These are phyloP conservation scores for Talaromyces sp. DNA, from an alignment of 2,329 filamentous ascomycete genomes.

Conservation along the genomic window DNA sequence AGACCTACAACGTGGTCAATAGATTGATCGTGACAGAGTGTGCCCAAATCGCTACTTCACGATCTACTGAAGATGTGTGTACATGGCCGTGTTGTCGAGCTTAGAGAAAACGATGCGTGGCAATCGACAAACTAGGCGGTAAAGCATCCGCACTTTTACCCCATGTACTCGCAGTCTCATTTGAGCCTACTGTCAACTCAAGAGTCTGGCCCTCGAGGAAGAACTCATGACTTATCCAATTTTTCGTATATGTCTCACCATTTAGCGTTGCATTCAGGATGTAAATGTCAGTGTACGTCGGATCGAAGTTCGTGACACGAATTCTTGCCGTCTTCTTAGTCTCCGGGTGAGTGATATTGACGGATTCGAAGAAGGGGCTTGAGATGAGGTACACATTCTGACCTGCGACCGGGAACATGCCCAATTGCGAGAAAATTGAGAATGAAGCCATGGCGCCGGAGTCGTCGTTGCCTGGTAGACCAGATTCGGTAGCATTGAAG, in stretches of 20 bases:
- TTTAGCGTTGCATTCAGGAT: conserved; percentile 63
- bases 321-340: conserved; percentile 60
- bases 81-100: neutral
- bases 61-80: neutral
- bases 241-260: conserved; percentile 58
- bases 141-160: conserved; percentile 58
- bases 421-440: conserved; percentile 63
- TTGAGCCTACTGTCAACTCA: conserved; percentile 58
- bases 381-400: conserved; percentile 67
- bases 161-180: conserved; percentile 63
- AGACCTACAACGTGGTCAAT: neutral
- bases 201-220: conserved; percentile 62
- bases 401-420: conserved; percentile 63
- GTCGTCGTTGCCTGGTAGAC: conserved; percentile 67
- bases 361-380: conserved; percentile 60
- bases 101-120: neutral
- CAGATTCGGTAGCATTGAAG: conserved; percentile 55
- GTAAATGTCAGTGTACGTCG: conserved; percentile 55
- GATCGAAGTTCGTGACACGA: conserved; percentile 59
- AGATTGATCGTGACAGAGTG: neutral
- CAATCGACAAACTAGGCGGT: conserved; percentile 52
- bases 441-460: conserved; percentile 66
- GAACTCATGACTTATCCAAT: conserved; percentile 66
- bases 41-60: neutral
- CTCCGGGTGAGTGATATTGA: conserved; percentile 55